Evolutionary conservation across 805 yeast species (phyloP).

Genomic region (Candida sakaeoensis): DNA sequence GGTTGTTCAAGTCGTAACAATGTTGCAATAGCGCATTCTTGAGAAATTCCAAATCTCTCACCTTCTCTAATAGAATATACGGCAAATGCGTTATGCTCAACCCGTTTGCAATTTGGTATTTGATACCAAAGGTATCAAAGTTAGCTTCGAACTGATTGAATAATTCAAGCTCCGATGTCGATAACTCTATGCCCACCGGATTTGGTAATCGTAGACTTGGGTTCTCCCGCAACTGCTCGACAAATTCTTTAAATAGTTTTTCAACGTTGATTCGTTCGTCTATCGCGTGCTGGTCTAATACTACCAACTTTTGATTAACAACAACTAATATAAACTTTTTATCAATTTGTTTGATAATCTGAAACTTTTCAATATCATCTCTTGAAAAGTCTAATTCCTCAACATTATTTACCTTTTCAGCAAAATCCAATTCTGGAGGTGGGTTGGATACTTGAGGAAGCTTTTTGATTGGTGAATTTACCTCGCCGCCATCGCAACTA

Average conservation of each 20-base stretch:
- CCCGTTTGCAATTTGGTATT: conserved; percentile 6
- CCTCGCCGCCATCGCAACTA: background rate
- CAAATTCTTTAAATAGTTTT: conserved; percentile 33
- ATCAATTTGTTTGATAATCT: conserved; percentile 57
- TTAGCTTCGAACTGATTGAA: conserved; percentile 13
- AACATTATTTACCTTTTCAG: background rate
- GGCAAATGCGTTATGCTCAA: conserved; percentile 44
- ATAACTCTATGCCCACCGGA: conserved; percentile 3
- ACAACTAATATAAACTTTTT: conserved; percentile 57
- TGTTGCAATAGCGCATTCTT: conserved; percentile 41
- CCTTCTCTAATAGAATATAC: conserved; percentile 29
- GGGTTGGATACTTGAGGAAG: background rate
- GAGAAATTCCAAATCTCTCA: conserved; percentile 25
- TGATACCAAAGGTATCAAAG: conserved; percentile 18
- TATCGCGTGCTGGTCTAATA: conserved; percentile 81
- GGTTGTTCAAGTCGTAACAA: conserved; percentile 37
- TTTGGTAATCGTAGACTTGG: conserved; percentile 8
- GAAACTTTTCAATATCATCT: conserved; percentile 15
- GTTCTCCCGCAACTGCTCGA: conserved; percentile 16
- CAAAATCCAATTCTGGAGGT: background rate
- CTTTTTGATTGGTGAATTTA: background rate
- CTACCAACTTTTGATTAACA: conserved; percentile 23
- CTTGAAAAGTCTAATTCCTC: conserved; percentile 8
- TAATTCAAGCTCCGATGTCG: conserved; percentile 9
- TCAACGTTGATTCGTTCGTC: conserved; percentile 75